phyloP scores from a whole-genome alignment of 2,329 filamentous ascomycete species.

The Fusarium dlaminii region DNA sequence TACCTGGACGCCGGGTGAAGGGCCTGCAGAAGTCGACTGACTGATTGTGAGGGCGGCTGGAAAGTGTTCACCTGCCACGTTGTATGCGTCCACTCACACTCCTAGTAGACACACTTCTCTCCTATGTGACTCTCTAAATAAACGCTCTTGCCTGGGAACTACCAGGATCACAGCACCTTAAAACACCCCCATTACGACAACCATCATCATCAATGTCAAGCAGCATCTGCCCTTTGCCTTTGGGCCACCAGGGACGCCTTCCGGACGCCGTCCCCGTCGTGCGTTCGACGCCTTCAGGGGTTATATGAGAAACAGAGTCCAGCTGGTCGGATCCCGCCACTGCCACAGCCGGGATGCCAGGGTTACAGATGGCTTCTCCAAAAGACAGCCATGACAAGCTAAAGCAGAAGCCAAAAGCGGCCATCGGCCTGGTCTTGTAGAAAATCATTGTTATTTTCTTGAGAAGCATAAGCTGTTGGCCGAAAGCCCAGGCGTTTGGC shows the following conservation, averaged over 20 bases:
- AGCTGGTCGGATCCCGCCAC: constrained; percentile 40
- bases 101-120: constrained; percentile 1
- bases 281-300: constrained; percentile 37
- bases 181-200: constrained; percentile 6
- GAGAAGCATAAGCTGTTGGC: neutral
- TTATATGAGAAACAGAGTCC: constrained; percentile 37
- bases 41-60: neutral
- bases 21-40: constrained; percentile 5
- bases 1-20: constrained; percentile 8
- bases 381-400: constrained; percentile 24
- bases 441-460: constrained; percentile 5
- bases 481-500: constrained; percentile 9
- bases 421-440: constrained; percentile 19
- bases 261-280: constrained; percentile 39
- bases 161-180: neutral
- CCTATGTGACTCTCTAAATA: neutral
- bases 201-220: constrained; percentile 29
- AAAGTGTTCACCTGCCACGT: constrained; percentile 30
- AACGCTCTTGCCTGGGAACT: neutral
- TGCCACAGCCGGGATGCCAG: constrained; percentile 33
- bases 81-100: constrained; percentile 22
- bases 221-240: constrained; percentile 21
- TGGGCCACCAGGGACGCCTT: constrained; percentile 32
- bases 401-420: constrained; percentile 26
- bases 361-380: constrained; percentile 28